phyloP scores from a whole-genome alignment of 2,329 filamentous ascomycete genomes.

The Furcasterigmium furcatum region DNA sequence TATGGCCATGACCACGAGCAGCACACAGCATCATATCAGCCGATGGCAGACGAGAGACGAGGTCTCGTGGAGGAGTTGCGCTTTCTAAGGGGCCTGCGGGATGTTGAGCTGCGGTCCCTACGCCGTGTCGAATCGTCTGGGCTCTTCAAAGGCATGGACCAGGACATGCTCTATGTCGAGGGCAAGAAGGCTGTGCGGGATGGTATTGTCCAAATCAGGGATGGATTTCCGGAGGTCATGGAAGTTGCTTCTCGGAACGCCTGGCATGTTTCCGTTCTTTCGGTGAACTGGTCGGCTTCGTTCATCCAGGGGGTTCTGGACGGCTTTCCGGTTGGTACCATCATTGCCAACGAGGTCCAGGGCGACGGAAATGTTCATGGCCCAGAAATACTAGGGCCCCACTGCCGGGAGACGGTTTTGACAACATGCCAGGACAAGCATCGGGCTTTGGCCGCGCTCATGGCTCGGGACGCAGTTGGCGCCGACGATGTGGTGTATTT shows the following conservation, averaged over 20 bases:
- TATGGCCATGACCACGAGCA: slow-evolving; percentile 40
- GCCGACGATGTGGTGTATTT: slow-evolving; percentile 42
- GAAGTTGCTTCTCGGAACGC: slow-evolving; percentile 18
- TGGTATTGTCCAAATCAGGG: slow-evolving; percentile 29
- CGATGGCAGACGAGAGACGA: slow-evolving; percentile 25
- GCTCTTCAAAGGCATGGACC: slow-evolving; percentile 39
- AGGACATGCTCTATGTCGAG: slow-evolving; percentile 21
- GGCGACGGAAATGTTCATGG: slow-evolving; percentile 37
- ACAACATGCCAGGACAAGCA: slow-evolving; percentile 45
- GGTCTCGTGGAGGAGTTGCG: slow-evolving; percentile 33
- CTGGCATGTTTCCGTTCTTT: slow-evolving; percentile 41
- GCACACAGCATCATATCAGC: slow-evolving; percentile 30
- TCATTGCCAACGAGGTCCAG: slow-evolving; percentile 42
- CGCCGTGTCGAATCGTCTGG: slow-evolving; percentile 35
- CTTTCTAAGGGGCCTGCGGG: slow-evolving; percentile 39
- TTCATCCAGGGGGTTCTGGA: slow-evolving; percentile 43
- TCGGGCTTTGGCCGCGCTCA: slow-evolving; percentile 30
- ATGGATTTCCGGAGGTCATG: slow-evolving; percentile 35
- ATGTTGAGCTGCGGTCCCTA: slow-evolving; percentile 44
- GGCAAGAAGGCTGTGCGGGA: slow-evolving; percentile 34
- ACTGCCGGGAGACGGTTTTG: slow-evolving; percentile 20
- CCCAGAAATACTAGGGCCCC: slow-evolving; percentile 22
- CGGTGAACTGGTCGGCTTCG: slow-evolving; percentile 47
- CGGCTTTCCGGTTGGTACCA: background rate
- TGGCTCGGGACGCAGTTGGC: slow-evolving; percentile 12